Base-by-base conservation (phyloP, 495 filamentous ascomycete species). In the Apodospora peruviana region DNA sequence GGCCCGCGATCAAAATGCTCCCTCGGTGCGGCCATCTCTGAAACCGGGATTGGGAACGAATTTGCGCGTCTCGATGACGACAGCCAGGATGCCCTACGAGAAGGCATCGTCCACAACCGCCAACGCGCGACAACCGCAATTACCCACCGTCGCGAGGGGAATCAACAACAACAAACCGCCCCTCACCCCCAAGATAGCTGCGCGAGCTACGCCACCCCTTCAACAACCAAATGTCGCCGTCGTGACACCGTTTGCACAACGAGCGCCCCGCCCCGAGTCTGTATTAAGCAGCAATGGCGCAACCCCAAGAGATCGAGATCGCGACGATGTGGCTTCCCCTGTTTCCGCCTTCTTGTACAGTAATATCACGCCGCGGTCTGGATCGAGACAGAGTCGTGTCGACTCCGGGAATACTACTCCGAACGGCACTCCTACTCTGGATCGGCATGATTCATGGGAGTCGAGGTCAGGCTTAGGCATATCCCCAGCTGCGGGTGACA, bases 341-440 rank as follows among this genome's bases (percentile, higher is more conserved):
- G 72, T 77, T 11, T 66, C 70, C 22, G 53, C 78, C 19, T 81
- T 78, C 47, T 67, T 88, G 24, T 82, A 62, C 65, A 73, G 69
- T 57, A 88, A 88, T 51, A 72, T 87, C 52, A 90, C 87, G 19
- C 84, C 86, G 45, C 77, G 87, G 51, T 88, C 87, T 20, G 81
- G 79, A 9, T 71, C 82, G 2, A 76, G 87, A 43, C 83, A 73
- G 58, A 78, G 68, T 43, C 79, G 86, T 51, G 83, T 82, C 34
- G 83, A 88, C 61, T 85, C 75, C 42, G 56, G 75, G 11, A 74
- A 74, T 48, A 72, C 74, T 41, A 87, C 85, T 1, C 82, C 85
- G 3, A 79, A 67, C 34, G 74, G 71, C 32, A 80, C 77, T 1
- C 75, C 79, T 2, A 74, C 65, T 18, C 59, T 55, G 8, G 72